Base-by-base conservation (phyloP, 73 alveolate genomes). In the Paramecium sonneborni region DNA sequence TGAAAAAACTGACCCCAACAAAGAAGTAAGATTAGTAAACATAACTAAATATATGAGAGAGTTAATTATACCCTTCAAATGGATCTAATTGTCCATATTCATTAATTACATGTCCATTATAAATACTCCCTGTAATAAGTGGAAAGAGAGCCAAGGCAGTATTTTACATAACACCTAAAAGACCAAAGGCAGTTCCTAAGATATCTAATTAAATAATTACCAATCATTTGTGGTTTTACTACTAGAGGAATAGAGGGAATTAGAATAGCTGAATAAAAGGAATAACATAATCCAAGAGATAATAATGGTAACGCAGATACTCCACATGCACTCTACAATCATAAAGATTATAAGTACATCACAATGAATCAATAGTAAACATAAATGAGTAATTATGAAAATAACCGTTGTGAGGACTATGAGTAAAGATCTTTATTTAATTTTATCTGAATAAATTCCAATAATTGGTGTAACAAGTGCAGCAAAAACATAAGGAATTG, bases 91-190 rank as follows among this genome's bases (percentile, higher is more conserved):
- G 18, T 23, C 90, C 90, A 20, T 79, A 23, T 23, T 46, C 74
- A 39, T 79, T 46, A 5, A 23, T 41, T 7, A 44, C 30, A 43
- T 79, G 76, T 24, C 90, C 44, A 72, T 32, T 41, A 14, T 79
- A 79, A 18, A 79, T 79, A 20, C 44, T 34, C 2, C 90, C 90
- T 20, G 90, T 79, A 12, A 79, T 79, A 3, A 79, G 37, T 24
- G 90, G 90, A 44, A 79, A 79, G 7, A 79, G 15, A 23, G 90
- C 90, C 32, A 79, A 79, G 7, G 90, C 90, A 43, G 90, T 79
- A 79, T 79, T 79, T 43, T 79, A 46, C 41, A 79, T 23, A 24
- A 79, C 90, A 14, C 90, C 90, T 15, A 79, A 23, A 1, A 79
- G 55, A 14, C 90, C 90, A 43, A 43, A 79, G 3, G 90, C 90